Evolutionary conservation across 2,329 filamentous ascomycete species (phyloP), one percentile per base, ranked within the genome.

Genomic region (Fusarium equiseti): DNA sequence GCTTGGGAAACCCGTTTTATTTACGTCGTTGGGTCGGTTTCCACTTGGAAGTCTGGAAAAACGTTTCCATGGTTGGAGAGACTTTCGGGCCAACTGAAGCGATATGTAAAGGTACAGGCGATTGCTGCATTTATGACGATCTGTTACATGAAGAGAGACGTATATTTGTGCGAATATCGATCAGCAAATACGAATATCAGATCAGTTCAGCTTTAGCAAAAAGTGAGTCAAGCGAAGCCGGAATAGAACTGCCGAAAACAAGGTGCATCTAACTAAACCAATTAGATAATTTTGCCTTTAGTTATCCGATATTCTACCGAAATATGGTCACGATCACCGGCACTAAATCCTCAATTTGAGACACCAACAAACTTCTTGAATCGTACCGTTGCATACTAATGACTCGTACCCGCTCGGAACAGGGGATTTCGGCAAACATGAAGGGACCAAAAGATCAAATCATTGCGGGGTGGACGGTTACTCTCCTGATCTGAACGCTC

Each of bases 361-460:
- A 40, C 32, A 53, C 16, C 3, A 24, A 24, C 42, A 26, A 24
- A 44, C 22, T 5, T 18, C 50, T 29, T 53, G 50, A 53, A 42
- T 43, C 50, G 18, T 43, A 13, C 24, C 35, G 35, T 43, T 43
- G 24, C 50, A 53, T 27, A 29, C 24, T 42, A 53, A 53, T 53
- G 50, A 53, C 50, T 53, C 50, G 50, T 32, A 29, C 22, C 22
- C 50, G 18, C 32, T 22, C n/a, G 8, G n/a, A 22, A 43, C 35
- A 53, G 35, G 50, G 50, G 24, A 42, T 53, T 53, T 53, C 50
- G 50, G 50, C 35, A 53, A 42, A 53, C 50, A 53, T 26, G 12
- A 52, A 42, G 26, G 26, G 29, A n/a, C 11, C 15, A 26, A 20
- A 48, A 27, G 26, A 20, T 29, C 26, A 20, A 29, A 43, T 42